phyloP scores from a whole-genome alignment of 108 stramenopile species.

The Fistulifera pelliculosa region DNA sequence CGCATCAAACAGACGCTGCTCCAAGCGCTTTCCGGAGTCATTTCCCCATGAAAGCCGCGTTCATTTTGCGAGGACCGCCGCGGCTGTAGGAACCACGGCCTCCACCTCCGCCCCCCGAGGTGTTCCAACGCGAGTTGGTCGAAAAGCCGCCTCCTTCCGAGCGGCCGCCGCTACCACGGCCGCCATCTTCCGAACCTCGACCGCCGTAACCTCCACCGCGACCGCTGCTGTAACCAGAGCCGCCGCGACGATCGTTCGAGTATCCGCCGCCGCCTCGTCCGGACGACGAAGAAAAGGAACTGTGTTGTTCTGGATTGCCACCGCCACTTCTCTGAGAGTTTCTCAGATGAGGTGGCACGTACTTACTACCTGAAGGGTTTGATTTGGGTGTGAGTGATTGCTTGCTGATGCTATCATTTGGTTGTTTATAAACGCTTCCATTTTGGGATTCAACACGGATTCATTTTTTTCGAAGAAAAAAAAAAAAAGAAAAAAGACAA shows the following conservation, averaged over 20 bases:
- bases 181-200: conserved; percentile 21
- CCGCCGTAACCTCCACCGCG: conserved; percentile 15
- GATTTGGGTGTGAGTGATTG: too few relatives aligned
- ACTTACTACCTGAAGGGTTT: conserved; percentile 53
- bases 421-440: too few relatives aligned
- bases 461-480: too few relatives aligned
- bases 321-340: conserved; percentile 65
- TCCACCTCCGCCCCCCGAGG: conserved; percentile 16
- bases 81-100: conserved; percentile 7
- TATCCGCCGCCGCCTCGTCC: conserved; percentile 24
- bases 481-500: too few relatives aligned
- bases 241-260: conserved; percentile 11
- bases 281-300: conserved; percentile 19
- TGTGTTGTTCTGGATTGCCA: conserved; percentile 17
- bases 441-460: too few relatives aligned
- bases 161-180: too few relatives aligned
- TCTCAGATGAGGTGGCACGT: conserved; percentile 94
- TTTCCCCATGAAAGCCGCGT: conserved; percentile 82
- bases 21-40: conserved; percentile 64
- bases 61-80: conserved; percentile 42
- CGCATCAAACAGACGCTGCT: conserved; percentile 60
- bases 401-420: too few relatives aligned
- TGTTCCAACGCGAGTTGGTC: too few relatives aligned
- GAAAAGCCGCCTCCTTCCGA: conserved; percentile 26
- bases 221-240: conserved; percentile 16